phyloP scores from a whole-genome alignment of 192 early-diverging fungal genomes.

The Coemansia asiatica region DNA sequence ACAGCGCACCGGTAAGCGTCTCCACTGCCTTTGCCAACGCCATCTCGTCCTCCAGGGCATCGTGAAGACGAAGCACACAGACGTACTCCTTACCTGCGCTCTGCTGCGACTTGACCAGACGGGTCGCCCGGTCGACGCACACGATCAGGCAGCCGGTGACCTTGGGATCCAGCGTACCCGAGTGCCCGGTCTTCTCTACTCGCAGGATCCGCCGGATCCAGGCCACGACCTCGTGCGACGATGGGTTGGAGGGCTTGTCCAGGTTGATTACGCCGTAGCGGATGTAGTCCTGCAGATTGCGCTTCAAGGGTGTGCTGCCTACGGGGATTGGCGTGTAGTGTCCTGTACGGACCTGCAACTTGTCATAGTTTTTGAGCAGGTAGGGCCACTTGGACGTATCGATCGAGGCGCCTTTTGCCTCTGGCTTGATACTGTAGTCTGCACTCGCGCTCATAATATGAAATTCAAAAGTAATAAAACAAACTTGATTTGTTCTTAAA shows the following conservation, averaged over 20 bases:
- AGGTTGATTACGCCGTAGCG: slow-evolving; percentile 99
- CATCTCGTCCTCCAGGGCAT: slow-evolving; percentile 87
- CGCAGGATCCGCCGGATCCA: slow-evolving; percentile 98
- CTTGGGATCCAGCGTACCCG: slow-evolving; percentile 98
- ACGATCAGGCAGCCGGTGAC: slow-evolving; percentile 99
- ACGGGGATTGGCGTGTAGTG: slow-evolving; percentile 98
- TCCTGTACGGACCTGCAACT: slow-evolving; percentile 93
- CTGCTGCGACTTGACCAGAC: slow-evolving; percentile 98
- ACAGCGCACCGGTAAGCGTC: slow-evolving; percentile 96
- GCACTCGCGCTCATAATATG: slow-evolving; percentile 20
- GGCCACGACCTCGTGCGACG: slow-evolving; percentile 99
- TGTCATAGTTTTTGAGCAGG: slow-evolving; percentile 97
- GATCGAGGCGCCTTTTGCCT: slow-evolving; percentile 69
- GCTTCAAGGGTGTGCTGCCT: slow-evolving; percentile 93
- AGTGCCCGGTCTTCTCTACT: slow-evolving; percentile 98
- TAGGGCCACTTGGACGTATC: slow-evolving; percentile 96
- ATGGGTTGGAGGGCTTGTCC: slow-evolving; percentile 99
- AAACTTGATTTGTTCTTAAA: no score
- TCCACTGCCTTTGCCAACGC: slow-evolving; percentile 84
- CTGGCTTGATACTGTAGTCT: slow-evolving; percentile 79
- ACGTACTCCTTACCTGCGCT: slow-evolving; percentile 99
- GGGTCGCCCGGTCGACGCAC: slow-evolving; percentile 97
- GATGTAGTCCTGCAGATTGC: slow-evolving; percentile 86
- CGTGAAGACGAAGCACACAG: slow-evolving; percentile 90
- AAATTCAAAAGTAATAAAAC: slow-evolving; percentile 7